These are phyloP conservation scores for Paecilomyces sp. DNA, from an alignment of 2,329 filamentous ascomycete genomes.

Conservation along the genomic window DNA sequence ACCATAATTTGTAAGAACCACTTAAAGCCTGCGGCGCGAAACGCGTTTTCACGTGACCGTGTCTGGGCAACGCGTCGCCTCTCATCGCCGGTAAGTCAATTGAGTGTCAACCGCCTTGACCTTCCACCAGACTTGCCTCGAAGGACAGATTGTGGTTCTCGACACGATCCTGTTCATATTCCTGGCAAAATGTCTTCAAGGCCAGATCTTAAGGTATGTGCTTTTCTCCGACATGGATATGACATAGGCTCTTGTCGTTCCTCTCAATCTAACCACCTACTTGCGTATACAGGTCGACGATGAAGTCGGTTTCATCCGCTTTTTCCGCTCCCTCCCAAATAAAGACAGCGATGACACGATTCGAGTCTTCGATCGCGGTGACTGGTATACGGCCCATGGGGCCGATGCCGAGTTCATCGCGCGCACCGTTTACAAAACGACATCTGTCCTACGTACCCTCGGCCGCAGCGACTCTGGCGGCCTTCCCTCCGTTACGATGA, in stretches of 20 bases:
- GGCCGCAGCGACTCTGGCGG: constrained; percentile 78
- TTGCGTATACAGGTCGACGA: constrained; percentile 69
- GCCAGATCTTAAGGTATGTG: constrained; percentile 60
- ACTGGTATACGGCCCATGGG: constrained; percentile 74
- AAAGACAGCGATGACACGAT: constrained; percentile 60
- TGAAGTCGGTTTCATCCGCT: constrained; percentile 92
- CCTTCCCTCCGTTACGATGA: constrained; percentile 90
- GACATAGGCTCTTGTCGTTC: too few relatives aligned
- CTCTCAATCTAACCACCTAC: neutral
- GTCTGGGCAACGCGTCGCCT: constrained; percentile 16
- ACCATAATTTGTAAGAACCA: neutral
- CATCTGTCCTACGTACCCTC: constrained; percentile 84
- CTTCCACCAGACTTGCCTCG: neutral
- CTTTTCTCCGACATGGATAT: neutral
- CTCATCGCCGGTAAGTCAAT: constrained; percentile 3
- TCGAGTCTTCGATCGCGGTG: constrained; percentile 85
- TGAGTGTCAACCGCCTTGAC: neutral
- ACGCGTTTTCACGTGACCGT: constrained; percentile 29
- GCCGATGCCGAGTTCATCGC: constrained; percentile 42
- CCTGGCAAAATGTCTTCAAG: constrained; percentile 57
- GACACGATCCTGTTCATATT: constrained; percentile 4
- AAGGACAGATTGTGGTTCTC: neutral
- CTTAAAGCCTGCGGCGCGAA: constrained; percentile 15
- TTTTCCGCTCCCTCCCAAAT: constrained; percentile 77
- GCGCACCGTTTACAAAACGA: constrained; percentile 88